Percentiles rank a stretch among this genome's conserved stretches.
phyloP scores from a whole-genome alignment of 805 yeast species.

The Sugiyamaella boreocaroliniensis region DNA sequence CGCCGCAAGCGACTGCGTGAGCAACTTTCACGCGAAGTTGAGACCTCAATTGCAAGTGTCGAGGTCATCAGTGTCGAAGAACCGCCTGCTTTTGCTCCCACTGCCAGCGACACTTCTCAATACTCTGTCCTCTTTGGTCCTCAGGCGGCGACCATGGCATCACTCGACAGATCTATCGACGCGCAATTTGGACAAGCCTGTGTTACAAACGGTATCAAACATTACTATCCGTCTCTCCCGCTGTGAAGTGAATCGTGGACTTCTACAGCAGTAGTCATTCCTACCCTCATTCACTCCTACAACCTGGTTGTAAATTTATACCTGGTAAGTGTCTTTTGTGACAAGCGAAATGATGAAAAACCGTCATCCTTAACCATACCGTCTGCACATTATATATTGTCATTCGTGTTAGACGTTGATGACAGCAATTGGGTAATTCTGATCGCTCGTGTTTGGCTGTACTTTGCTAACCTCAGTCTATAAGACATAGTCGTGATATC shows the following conservation, averaged over 20 bases:
- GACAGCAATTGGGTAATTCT: constrained; percentile 14
- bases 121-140: constrained; percentile 13
- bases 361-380: constrained; percentile 17
- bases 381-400: constrained; percentile 5
- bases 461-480: not conserved
- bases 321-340: not conserved
- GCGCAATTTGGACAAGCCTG: not conserved
- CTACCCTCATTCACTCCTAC: no score
- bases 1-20: not conserved
- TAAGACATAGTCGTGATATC: not conserved
- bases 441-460: constrained; percentile 3
- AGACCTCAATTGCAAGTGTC: not conserved
- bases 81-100: constrained; percentile 7
- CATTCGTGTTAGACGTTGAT: constrained; percentile 7
- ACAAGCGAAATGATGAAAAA: constrained; percentile 8
- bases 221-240: constrained; percentile 19
- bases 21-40: not conserved
- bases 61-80: constrained; percentile 10
- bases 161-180: constrained; percentile 12
- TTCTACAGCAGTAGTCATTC: no score
- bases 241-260: not conserved
- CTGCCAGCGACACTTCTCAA: not conserved
- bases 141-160: not conserved
- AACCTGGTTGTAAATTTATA: no score
- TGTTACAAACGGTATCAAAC: not conserved